phyloP scores from a whole-genome alignment of 805 yeast genomes.

The Candida multigemmis region DNA sequence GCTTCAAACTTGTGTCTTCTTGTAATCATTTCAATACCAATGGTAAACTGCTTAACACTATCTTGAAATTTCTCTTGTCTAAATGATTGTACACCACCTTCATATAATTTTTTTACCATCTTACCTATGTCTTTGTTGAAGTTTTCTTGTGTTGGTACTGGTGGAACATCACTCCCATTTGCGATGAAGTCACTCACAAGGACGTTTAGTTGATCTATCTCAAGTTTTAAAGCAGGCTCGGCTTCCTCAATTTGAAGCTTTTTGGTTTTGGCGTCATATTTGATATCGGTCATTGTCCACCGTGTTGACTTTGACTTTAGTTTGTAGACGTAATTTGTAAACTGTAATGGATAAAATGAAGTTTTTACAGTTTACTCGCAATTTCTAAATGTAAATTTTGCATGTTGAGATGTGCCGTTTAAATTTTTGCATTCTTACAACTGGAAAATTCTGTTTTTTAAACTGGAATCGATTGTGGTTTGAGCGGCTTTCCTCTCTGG shows the following conservation, averaged over 20 bases:
- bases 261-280: conserved; percentile 20
- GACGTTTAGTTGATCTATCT: conserved; percentile 33
- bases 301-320: too few species aligned
- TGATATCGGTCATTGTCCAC: too few species aligned
- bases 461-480: too few species aligned
- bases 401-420: too few species aligned
- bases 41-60: conserved; percentile 52
- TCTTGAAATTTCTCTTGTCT: conserved; percentile 46
- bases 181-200: conserved; percentile 29
- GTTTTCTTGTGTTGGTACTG: conserved; percentile 43
- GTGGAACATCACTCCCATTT: conserved; percentile 42
- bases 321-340: too few species aligned
- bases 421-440: too few species aligned
- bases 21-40: conserved; percentile 60
- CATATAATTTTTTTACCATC: conserved; percentile 57
- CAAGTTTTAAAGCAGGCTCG: conserved; percentile 24
- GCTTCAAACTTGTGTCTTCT: conserved; percentile 69
- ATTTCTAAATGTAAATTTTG: too few species aligned
- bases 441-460: too few species aligned
- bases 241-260: conserved; percentile 9
- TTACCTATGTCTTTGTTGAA: conserved; percentile 48
- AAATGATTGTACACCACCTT: conserved; percentile 51
- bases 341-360: too few species aligned
- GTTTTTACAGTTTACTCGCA: too few species aligned
- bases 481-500: too few species aligned